phyloP scores from a whole-genome alignment of 768 basidiomycete species.

The Kwoniella dendrophila region DNA sequence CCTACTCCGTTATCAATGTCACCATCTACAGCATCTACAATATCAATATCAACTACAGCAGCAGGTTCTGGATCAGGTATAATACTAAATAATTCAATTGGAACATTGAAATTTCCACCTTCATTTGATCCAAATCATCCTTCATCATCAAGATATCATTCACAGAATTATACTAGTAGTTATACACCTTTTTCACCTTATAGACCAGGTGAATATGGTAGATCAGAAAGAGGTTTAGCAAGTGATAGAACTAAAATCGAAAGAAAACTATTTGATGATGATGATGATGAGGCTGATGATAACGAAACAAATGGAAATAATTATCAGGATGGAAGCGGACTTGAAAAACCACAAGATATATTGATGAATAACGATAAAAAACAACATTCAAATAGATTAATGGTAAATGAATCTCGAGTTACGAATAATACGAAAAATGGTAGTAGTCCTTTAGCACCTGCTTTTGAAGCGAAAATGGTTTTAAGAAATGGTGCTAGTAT shows the following conservation, averaged over 20 bases:
- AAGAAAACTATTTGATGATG: conserved; percentile 38
- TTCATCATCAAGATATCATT: conserved; percentile 29
- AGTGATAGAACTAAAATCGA: conserved; percentile 42
- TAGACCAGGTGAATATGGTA: conserved; percentile 45
- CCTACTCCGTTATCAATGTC: conserved; percentile 45
- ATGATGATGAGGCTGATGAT: conserved; percentile 16
- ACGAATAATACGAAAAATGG: conserved; percentile 10
- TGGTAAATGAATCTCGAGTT: conserved; percentile 9
- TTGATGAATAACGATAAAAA: conserved; percentile 14
- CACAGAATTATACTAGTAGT: conserved; percentile 25
- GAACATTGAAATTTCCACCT: conserved; percentile 29
- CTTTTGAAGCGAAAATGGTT: conserved; percentile 49
- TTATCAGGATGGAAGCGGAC: too few relatives aligned
- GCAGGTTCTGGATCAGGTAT: background rate
- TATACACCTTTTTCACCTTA: conserved; percentile 47
- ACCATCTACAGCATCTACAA: conserved; percentile 18
- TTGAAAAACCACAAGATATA: too few relatives aligned
- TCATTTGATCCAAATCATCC: conserved; percentile 34
- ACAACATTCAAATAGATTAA: conserved; percentile 11
- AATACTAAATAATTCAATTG: background rate
- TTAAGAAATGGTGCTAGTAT: conserved; percentile 46
- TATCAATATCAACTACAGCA: conserved; percentile 20
- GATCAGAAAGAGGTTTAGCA: conserved; percentile 31
- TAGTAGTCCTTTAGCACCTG: conserved; percentile 36
- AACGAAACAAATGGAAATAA: conserved; percentile 9